Evolutionary conservation across 768 basidiomycete species (phyloP).

Genomic region (Rhizopogon rudus): DNA sequence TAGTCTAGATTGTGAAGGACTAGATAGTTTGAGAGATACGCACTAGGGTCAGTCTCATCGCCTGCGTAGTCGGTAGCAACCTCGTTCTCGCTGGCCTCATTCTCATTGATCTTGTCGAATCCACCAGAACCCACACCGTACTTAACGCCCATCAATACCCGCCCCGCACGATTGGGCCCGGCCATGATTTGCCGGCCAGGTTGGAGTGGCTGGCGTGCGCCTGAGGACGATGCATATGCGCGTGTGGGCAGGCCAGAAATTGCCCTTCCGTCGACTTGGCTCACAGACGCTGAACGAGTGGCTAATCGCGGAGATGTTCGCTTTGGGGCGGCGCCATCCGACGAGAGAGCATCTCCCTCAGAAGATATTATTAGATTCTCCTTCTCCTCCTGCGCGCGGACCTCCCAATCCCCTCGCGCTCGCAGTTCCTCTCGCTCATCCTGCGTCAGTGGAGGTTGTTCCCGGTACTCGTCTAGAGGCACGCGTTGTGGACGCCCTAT

Average conservation of each 20-base stretch:
- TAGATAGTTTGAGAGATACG: constrained; percentile 7
- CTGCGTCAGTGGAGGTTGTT: constrained; percentile 16
- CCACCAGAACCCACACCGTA: constrained; percentile 24
- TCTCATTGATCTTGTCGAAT: constrained; percentile 47
- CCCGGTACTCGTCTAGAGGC: constrained; percentile 32
- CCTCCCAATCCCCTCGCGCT: constrained; percentile 25
- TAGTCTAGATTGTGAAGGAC: constrained; percentile 18
- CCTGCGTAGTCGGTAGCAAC: constrained; percentile 23
- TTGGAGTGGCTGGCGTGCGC: constrained; percentile 32
- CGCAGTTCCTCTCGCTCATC: constrained; percentile 31
- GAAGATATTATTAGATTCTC: constrained; percentile 31
- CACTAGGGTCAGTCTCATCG: constrained; percentile 40
- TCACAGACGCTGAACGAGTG: constrained; percentile 27
- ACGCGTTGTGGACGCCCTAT: constrained; percentile 31
- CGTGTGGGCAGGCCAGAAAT: constrained; percentile 29
- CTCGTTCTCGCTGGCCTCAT: constrained; percentile 38
- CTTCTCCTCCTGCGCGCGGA: constrained; percentile 33
- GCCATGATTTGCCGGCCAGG: constrained; percentile 38
- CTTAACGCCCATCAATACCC: constrained; percentile 41
- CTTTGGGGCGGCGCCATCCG: constrained; percentile 16
- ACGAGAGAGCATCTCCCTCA: constrained; percentile 19
- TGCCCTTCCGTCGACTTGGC: constrained; percentile 30
- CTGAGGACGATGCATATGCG: constrained; percentile 23
- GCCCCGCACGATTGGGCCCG: constrained; percentile 41
- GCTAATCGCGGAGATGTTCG: constrained; percentile 23